Evolutionary conservation across 75 land plant genomes (phyloP), one percentile per base, ranked within the genome.

Genomic region (Picea sitchensis): DNA sequence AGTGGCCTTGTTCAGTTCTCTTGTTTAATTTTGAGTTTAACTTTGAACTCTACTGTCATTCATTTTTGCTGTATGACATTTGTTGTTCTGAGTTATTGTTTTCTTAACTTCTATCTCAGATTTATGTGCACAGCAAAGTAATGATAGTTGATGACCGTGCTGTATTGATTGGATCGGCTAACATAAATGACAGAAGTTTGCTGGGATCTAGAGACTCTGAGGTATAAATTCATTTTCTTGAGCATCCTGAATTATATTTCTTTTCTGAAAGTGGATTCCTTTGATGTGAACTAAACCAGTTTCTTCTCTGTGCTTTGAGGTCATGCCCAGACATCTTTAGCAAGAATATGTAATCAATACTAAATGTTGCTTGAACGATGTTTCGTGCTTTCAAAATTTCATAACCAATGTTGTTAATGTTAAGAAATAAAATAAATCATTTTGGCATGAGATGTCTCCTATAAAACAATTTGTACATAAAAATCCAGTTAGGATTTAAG

Each of bases 171-270:
- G 99, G 99, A 76, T 97, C 99, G 7, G 99, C 99, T 65, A 97
- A 97, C 72, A 91, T 97, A 69, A 97, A 97, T 87, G 99, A 97
- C 65, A 81, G 99, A 75, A 97, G 99, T 81, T 87, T 97, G 79
- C 79, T 93, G 32, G 99, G 99, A 21, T 93, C 96, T 67, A 83
- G 99, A 83, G 99, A 97, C 73, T 97, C 98, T n/a, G 99, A 97
- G 92, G 97, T 92, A 89, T 56, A n/a, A 8, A 26, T 11, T 13
- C 59, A 32, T 44, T 44, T 75, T 4, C 32, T 47, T 75, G n/a
- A 51, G 51, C 58, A 54, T 3, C 64, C 21, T 54, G 38, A 23
- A 38, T 20, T 13, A 41, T 41, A n/a, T 23, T 60, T 13, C 11
- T 51, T 51, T 51, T 51, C 1, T 63, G 41, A 15, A 58, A 18